Base-by-base conservation (phyloP, 1,284 basidiomycete species). In the Spongiforma sp. region DNA sequence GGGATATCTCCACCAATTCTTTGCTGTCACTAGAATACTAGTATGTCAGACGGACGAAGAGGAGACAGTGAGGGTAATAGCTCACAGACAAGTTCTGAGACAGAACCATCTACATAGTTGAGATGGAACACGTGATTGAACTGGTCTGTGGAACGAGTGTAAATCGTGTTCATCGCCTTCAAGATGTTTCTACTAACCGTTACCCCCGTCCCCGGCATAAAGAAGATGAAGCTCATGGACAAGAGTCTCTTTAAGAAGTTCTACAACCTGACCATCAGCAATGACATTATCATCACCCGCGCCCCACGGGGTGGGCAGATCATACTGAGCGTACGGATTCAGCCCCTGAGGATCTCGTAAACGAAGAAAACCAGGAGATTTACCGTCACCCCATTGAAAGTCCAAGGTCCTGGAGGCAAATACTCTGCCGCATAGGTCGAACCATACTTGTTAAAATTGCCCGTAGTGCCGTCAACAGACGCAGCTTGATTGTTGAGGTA, bases 401-500 rank as follows among this genome's bases (percentile, higher is more conserved):
- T 14, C 75, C 73, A 82, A 5, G 74, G 70, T 1, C 80, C 80
- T 1, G 59, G 56, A 3, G 80, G 81, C 15, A 82, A 68, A 55
- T 75, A 74, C 50, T 78, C 74, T 43, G 79, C 79, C 50, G 76
- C 76, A 57, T 77, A 82, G 37, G 79, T 80, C 12, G 75, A 69
- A 10, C 81, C 81, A 26, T 68, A 52, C 4, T 71, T 71, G 62
- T 81, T 76, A 57, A 82, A 82, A 65, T 79, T 68, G 3, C 79
- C 79, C 0, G 62, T 65, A 21, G 75, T 73, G 2, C 82, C 81
- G 57, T 79, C 67, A 0, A 73, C 26, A 1, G 82, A 83, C 9
- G 82, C 80, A 10, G 81, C 81, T 61, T 81, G 77, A 59, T 81
- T 83, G 19, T 83, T 62, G 63, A 83, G 76, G 14, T 80, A 55